Base-by-base conservation (phyloP, 2,329 filamentous ascomycete genomes). In the Stagonosporopsis chrysanthemi region DNA sequence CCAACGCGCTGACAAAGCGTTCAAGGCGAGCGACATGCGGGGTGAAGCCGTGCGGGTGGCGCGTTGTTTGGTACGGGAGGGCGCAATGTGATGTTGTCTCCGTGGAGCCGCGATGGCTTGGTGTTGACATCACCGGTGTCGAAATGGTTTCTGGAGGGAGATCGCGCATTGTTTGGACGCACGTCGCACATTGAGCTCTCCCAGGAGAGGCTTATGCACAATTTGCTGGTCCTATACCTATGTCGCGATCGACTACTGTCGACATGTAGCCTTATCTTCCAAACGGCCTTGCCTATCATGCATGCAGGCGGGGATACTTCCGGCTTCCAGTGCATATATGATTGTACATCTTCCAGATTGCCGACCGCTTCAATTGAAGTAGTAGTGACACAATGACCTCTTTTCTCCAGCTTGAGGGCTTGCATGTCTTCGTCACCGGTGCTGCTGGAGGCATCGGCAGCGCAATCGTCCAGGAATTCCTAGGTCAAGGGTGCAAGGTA, bases 391-490 rank as follows among this genome's bases (percentile, higher is more conserved):
- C 4, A 14, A 57, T 52, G 35, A 73, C 77, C 72, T 79, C 81
- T 1, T 84, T 82, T 56, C 73, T 84, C 6, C 76, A 73, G 2
- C 70, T 84, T 26, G 78, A 82, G 61, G 78, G 77, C 14, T 71
- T 76, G 24, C 82, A 85, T 72, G 82, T 82, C 29, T 83, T 86
- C 56, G 75, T 85, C 24, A 84, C 83, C 0, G 83, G 83, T 15
- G 82, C 82, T 15, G 79, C 80, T 15, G 81, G 82, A 14, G 80
- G 80, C 3, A 83, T 85, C 68, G 83, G 83, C 2, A 74, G 73
- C 35, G 77, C 79, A 11, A 81, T 81, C 12, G 80, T 84, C 4
- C 73, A 77, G 45, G 82, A 85, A 63, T 83, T 86, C 48, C 67
- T 84, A 52, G 77, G 83, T 23, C 79, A 82, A 64, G 82, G 82